Evolutionary conservation across 257 asterid genomes (phyloP), one percentile per base, ranked within the genome.

Genomic region (Lantana camara): DNA sequence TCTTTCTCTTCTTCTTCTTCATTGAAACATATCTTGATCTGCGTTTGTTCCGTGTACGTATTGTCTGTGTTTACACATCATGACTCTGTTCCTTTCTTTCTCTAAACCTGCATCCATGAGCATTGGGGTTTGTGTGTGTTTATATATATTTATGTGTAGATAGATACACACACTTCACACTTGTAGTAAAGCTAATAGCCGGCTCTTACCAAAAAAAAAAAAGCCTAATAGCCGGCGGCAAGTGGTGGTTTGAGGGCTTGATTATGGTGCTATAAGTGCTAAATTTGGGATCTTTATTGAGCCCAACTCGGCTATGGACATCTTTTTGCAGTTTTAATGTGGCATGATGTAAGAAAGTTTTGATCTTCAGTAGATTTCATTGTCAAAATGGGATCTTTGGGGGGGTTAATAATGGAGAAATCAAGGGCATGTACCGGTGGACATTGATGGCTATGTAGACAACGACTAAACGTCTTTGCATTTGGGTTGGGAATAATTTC

Each of bases 11-110:
- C 61, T 3, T 37, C 24, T 44, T 29, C 13, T 37, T 67, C 56
- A 41, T 59, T 21, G 35, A 34, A 64, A 63, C 71, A 44, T 40
- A 22, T 67, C 44, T 47, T 37, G 40, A 45, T 48, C 60, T 44
- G 38, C 12, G 14, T 9, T 27, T 58, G 57, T 5, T 30, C 3
- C 5, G 0, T 1, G 15, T 20, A 14, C 21, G 56, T 4, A 9
- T 51, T 5, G 45, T 41, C 2, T 41, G 17, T 41, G 2, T 2
- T 6, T 0, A 11, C 5, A 12, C 16, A 12, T 2, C 2, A 3
- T 60, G 45, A 30, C 44, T 55, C 19, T 48, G 16, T 34, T 2
- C 11, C 47, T 56, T 23, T 19, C 27, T 67, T 52, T 37, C 72
- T 42, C 53, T 30, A 62, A 11, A 27, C 35, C 8, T 42, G 42